Base-by-base conservation (phyloP, 305 asterid genomes). In the Fraxinus angustifolia region DNA sequence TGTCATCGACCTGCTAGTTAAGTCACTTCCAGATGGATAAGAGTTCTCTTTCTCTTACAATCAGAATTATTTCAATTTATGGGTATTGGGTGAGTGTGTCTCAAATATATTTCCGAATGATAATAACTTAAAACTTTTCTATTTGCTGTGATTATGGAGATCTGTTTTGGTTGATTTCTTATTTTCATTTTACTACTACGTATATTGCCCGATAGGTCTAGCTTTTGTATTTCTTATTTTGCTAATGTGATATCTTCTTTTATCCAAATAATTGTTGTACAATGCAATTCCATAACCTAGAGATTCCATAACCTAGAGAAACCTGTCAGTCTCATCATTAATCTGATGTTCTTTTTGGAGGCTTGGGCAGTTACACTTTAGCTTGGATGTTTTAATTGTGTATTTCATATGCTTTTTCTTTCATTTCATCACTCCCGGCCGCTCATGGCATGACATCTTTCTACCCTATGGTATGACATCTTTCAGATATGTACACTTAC, bases 401-500 rank as follows among this genome's bases (percentile, higher is more conserved):
- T 58, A 78, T 75, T 74, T 45, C 82, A 1, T 67, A 30, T 30
- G 36, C 35, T 67, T 26, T 67, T 26, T 26, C 17, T 26, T 67
- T 26, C 72, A 48, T 67, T 16, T 67, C 75, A 30, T 67, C 17
- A 45, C 60, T 67, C 76, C 48, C 38, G 50, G 30, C 35, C 33
- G 77, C 74, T 72, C 17, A 76, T 34, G 73, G 36, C 38, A 26
- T 83, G 82, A 75, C 45, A 45, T 30, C 11, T 42, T 75, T 53
- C 80, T 79, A 78, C 62, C 60, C 67, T 78, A 68, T 78, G 78
- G 67, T 75, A 78, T 60, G 87, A 71, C 77, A 65, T 82, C 80
- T 76, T 78, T 86, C 93, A 96, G 99, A 91, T 96, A 94, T 88
- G 88, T 91, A 23, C 99, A 96, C 86, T 89, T 96, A 81, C 94